Evolutionary conservation across 2,329 filamentous ascomycete species (phyloP), one percentile per base, ranked within the genome.

Genomic region (Trichoderma cornu-damae): DNA sequence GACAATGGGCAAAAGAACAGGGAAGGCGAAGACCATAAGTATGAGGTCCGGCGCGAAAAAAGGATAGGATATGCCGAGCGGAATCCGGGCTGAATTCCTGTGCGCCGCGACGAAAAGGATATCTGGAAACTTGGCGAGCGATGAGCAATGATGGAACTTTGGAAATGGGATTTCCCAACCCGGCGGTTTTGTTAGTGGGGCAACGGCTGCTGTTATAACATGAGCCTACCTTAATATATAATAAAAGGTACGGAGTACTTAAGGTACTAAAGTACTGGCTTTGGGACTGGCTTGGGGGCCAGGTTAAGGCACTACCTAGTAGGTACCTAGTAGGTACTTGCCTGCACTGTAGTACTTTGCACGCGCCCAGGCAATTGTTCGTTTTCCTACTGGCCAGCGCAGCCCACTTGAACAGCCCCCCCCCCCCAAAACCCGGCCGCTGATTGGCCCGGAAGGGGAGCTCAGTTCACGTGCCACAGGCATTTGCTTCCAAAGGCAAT

Each of bases 381-480:
- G 51, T 8, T n/a, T n/a, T 28, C 24, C 32, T 47, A 14, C 22
- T 55, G 32, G 32, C 37, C 38, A 18, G 22, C 30, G 28, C 38
- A 44, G 38, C 50, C 28, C 51, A 37, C 51, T n/a, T 54, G 51
- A 46, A 20, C 26, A 30, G 14, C 6, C 7, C n/a, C n/a, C n/a
- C n/a, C n/a, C n/a, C n/a, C n/a, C n/a, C n/a, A n/a, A n/a, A n/a
- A n/a, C n/a, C n/a, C n/a, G n/a, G 22, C 6, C 32, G 51, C 42
- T 55, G 51, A 55, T 42, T 55, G 51, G 51, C 42, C 24, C 44
- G 28, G 24, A 26, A 28, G 18, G 46, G 54, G 46, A n/a, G 46
- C 54, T 34, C 34, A n/a, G 38, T 51, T 57, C 54, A 57, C 54
- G 54, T 57, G 54, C 54, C 47, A n/a, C 37, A 50, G n/a, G 54